phyloP scores from a whole-genome alignment of 2,329 filamentous ascomycete species.

The Pseudogymnoascus sp. region DNA sequence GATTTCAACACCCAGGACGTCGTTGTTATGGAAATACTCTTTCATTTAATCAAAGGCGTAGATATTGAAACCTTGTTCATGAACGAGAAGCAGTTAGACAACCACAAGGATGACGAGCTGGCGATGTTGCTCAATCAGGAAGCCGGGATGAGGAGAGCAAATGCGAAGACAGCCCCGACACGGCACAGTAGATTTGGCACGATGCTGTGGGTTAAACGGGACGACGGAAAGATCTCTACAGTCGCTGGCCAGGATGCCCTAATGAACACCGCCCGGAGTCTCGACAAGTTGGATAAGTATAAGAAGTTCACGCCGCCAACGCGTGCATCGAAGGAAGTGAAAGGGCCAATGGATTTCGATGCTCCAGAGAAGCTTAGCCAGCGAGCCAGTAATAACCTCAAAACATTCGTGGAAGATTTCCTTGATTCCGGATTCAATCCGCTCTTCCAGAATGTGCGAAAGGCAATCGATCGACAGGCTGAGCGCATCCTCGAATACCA shows the following conservation, averaged over 20 bases:
- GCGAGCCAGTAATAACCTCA: slow-evolving; percentile 68
- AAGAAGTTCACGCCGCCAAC: slow-evolving; percentile 87
- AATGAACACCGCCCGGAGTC: slow-evolving; percentile 60
- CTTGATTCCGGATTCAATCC: slow-evolving; percentile 94
- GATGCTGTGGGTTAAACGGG: slow-evolving; percentile 92
- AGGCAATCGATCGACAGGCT: slow-evolving; percentile 83
- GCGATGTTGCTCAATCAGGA: slow-evolving; percentile 72
- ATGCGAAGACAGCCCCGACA: slow-evolving; percentile 71
- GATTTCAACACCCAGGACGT: slow-evolving; percentile 88
- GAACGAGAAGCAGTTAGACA: slow-evolving; percentile 64
- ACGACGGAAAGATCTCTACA: slow-evolving; percentile 70
- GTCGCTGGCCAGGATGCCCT: slow-evolving; percentile 85
- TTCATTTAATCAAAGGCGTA: slow-evolving; percentile 86
- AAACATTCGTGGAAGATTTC: slow-evolving; percentile 84
- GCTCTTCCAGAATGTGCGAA: slow-evolving; percentile 74
- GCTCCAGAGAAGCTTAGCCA: slow-evolving; percentile 62
- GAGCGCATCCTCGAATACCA: slow-evolving; percentile 73
- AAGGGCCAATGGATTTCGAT: slow-evolving; percentile 69
- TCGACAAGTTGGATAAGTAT: slow-evolving; percentile 81
- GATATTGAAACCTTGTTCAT: slow-evolving; percentile 80
- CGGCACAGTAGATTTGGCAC: slow-evolving; percentile 92
- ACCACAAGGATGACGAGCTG: slow-evolving; percentile 66
- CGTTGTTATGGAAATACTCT: slow-evolving; percentile 83
- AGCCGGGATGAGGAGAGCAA: slow-evolving; percentile 69
- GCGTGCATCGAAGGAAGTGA: slow-evolving; percentile 52